Evolutionary conservation across 176 grass and related monocot species (phyloP), one percentile per base, ranked within the genome.

Genomic region (Hyparrhenia diplandra): DNA sequence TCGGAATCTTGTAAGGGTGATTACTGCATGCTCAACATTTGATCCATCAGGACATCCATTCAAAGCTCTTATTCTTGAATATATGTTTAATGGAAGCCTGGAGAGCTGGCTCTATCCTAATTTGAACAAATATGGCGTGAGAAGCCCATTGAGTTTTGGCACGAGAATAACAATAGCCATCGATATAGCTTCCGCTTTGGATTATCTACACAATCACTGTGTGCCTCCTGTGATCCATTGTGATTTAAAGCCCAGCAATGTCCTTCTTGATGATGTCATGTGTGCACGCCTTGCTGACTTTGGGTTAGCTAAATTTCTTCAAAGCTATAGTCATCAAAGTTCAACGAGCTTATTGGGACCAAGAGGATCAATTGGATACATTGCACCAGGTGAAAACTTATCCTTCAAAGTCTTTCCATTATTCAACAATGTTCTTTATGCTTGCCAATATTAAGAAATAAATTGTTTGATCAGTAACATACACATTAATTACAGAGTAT

Each of bases 161-260:
- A 81, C 80, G 13, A 85, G 85, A 68, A 68, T 88, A 64, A 41
- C 34, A 68, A 87, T 93, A 51, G 61, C 74, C 21, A 60, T 83
- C 13, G 85, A 93, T 14, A 75, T 88, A 37, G 82, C 91, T 21
- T 40, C 80, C 61, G 91, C 87, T 40, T 68, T 93, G n/a, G 77
- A 87, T 60, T 88, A 92, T 42, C 73, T 88, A 7, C 90, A 88
- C 67, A 78, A 85, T 39, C n/a, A 64, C 20, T 75, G 75, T 49
- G 45, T 69, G 6, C 79, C 70, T 5, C 89, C 85, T 21, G 31
- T 92, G 28, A 86, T 61, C 21, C 86, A 92, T 24, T 92, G 90
- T 83, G 90, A 86, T 79, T 46, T 91, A 40, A 91, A 91, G 40
- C 89, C 86, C 9, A 79, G 82, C 52, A 91, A 91, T 79, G 41